phyloP scores from a whole-genome alignment of 129 eudicot species.

The Saussurea involucrata region DNA sequence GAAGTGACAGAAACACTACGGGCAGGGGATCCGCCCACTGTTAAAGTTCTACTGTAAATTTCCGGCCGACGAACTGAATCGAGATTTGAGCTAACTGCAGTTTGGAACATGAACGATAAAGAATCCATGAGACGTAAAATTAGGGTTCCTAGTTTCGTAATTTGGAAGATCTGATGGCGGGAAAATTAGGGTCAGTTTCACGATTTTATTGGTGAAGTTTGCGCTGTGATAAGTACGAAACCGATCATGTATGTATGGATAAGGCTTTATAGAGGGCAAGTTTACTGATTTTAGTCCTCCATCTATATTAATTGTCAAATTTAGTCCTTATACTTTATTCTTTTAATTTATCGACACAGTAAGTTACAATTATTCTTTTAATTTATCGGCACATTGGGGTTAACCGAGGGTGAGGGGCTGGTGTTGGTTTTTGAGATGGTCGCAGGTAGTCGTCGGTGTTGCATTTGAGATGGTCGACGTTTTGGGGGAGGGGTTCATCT shows the following conservation, averaged over 20 bases:
- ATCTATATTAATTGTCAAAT: no score
- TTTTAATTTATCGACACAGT: background rate
- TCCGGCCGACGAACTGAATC: conserved; percentile 7
- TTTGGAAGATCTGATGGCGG: conserved; percentile 32
- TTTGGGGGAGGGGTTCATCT: no score
- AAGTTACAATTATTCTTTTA: no score
- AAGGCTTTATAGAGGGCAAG: background rate
- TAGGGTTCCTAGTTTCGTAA: conserved; percentile 10
- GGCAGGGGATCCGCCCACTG: conserved; percentile 8
- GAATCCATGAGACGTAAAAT: conserved; percentile 27
- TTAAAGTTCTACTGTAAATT: conserved; percentile 1
- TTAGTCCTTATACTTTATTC: background rate
- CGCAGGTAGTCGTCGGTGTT: no score
- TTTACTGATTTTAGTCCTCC: no score
- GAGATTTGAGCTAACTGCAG: conserved; percentile 12
- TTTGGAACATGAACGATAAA: conserved; percentile 18
- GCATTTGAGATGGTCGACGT: no score
- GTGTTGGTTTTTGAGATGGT: no score
- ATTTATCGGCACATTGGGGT: no score
- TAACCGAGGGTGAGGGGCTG: no score
- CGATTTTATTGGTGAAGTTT: background rate
- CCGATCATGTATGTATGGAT: background rate
- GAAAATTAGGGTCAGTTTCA: conserved; percentile 25
- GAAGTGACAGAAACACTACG: conserved; percentile 14
- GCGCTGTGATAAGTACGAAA: conserved; percentile 1